Base-by-base conservation (phyloP, 2,329 filamentous ascomycete genomes). In the Hymenoscyphus scutula region DNA sequence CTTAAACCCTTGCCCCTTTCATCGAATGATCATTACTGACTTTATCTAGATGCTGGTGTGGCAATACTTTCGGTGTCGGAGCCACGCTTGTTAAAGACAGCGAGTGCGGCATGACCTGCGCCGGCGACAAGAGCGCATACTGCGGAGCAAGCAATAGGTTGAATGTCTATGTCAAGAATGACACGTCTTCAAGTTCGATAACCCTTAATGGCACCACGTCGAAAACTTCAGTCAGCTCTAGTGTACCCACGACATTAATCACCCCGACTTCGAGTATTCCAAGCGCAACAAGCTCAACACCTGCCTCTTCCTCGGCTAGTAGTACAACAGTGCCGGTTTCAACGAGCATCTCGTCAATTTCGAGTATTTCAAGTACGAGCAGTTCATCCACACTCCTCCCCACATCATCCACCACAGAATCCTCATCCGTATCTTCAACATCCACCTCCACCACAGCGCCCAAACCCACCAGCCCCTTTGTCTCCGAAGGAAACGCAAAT, bases 111-210 rank as follows among this genome's bases (percentile, higher is more conserved):
- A 68, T 65, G 55, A 53, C 60, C 3, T 71, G 69, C 56, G 56
- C 53, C 5, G 74, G 73, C 8, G 69, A 75, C 59, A 56, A 58
- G 13, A 64, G 62, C 7, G 64, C 74, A 58, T 70, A 70, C 53
- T 76, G 75, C 60, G 74, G 75, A 30, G 73, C 67, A 29, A 65
- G 66, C 1, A 70, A 69, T 57, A 59, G 71, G 23, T 59, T 74
- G 61, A 70, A 62, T 54, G 63, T 67, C n/a, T 69, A 73, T 56
- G 62, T 64, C 53, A 59, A 63, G 56, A 58, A 65, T 6, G 38
- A 55, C n/a, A 63, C 62, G 17, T 13, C 45, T 38, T 23, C 19
- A 64, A 64, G 68, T 17, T 65, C 70, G 1, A 34, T 30, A 19
- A 64, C 67, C n/a, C 66, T 70, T 1, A 59, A 10, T n/a, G 30